Evolutionary conservation across 2,329 filamentous ascomycete genomes (phyloP).

Genomic region (Trichoderma sp.): DNA sequence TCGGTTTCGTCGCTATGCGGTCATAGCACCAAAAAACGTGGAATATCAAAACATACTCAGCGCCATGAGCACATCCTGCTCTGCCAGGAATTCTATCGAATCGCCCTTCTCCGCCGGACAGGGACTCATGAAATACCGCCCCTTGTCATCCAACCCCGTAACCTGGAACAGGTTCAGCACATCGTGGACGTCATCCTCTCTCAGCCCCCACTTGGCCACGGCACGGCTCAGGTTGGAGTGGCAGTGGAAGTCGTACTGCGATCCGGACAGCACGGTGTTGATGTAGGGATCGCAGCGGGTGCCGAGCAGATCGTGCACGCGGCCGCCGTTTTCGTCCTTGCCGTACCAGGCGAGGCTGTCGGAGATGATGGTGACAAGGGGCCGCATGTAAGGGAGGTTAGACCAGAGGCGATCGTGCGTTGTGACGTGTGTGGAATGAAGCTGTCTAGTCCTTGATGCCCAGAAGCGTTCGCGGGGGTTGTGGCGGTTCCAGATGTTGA

Average conservation of each 20-base stretch:
- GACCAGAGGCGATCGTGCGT: conserved; percentile 78
- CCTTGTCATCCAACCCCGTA: conserved; percentile 72
- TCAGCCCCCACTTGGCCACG: conserved; percentile 68
- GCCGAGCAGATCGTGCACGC: conserved; percentile 78
- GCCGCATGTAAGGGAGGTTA: conserved; percentile 74
- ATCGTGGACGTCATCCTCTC: conserved; percentile 78
- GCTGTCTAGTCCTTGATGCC: conserved; percentile 76
- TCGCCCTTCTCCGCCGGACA: conserved; percentile 60
- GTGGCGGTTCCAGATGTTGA: conserved; percentile 78
- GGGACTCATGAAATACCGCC: conserved; percentile 76
- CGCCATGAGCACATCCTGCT: conserved; percentile 71
- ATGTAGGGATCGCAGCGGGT: conserved; percentile 87
- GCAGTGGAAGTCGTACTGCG: conserved; percentile 79
- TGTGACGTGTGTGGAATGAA: conserved; percentile 75
- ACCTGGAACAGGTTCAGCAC: conserved; percentile 88
- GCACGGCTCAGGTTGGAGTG: conserved; percentile 80
- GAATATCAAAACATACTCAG: conserved; percentile 48
- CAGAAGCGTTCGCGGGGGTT: conserved; percentile 83
- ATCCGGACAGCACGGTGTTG: conserved; percentile 71
- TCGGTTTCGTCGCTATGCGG: background rate
- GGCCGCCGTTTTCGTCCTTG: conserved; percentile 64
- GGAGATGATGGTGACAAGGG: conserved; percentile 69
- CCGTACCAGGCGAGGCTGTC: conserved; percentile 70
- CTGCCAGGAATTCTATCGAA: conserved; percentile 77
- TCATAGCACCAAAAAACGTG: background rate